phyloP scores from a whole-genome alignment of 2,329 filamentous ascomycete genomes.

The Colletotrichum filicis region DNA sequence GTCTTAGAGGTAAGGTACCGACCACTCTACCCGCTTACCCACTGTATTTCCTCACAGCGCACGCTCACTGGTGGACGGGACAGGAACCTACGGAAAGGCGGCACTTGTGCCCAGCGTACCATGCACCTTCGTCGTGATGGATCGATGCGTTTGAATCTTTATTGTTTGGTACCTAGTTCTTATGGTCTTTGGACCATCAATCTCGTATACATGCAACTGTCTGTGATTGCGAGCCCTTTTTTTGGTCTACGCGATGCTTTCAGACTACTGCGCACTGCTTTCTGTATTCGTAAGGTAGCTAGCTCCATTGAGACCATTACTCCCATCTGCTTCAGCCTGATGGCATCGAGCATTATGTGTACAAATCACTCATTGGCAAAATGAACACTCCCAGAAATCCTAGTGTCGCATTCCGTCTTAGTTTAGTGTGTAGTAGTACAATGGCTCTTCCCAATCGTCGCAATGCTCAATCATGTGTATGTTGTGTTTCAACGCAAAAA shows the following conservation, averaged over 20 bases:
- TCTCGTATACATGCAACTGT: no score
- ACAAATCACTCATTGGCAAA: neutral
- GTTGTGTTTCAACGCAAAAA: neutral
- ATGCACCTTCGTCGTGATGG: no score
- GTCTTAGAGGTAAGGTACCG: neutral
- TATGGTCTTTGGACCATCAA: no score
- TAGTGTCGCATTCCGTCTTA: neutral
- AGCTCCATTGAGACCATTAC: neutral
- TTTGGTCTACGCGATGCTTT: no score
- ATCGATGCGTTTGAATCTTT: no score
- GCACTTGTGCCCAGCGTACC: no score
- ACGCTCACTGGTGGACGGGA: neutral
- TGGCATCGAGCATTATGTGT: neutral
- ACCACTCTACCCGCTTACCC: slow-evolving; percentile 7
- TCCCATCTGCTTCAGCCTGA: neutral
- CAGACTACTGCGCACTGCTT: no score
- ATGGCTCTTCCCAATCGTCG: neutral
- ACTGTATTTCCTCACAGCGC: slow-evolving; percentile 1
- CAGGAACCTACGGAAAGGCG: neutral
- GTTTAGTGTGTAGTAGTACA: neutral
- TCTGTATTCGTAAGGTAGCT: neutral
- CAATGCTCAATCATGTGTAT: slow-evolving; percentile 1
- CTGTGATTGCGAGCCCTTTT: no score
- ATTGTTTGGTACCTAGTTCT: no score
- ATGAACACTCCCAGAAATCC: neutral